Conservation (phyloP, 176 grass and related monocot genomes). For the Oryza meridionalis region DNA sequence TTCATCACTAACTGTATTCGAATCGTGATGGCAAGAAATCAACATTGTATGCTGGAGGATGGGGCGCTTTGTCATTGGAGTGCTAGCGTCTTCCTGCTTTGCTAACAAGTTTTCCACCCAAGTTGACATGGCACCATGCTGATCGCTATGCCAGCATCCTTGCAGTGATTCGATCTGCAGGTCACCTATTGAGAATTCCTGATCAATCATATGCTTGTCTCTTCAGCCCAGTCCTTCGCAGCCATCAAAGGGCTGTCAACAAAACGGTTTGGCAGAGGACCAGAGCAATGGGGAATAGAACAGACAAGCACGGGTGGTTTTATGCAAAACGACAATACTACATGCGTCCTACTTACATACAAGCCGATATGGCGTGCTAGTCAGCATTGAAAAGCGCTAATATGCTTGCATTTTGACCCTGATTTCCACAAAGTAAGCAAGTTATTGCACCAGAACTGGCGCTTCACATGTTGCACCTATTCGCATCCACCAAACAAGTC, state of each 20-base stretch:
- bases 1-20: too few relatives aligned
- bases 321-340: background rate
- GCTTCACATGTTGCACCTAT: too few relatives aligned
- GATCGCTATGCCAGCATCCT: too few relatives aligned
- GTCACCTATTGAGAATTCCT: too few relatives aligned
- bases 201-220: too few relatives aligned
- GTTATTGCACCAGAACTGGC: background rate
- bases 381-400: background rate
- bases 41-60: too few relatives aligned
- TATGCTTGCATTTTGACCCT: background rate
- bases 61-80: background rate
- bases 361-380: background rate
- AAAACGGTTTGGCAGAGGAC: background rate
- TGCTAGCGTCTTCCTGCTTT: background rate
- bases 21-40: too few relatives aligned
- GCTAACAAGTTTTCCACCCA: background rate
- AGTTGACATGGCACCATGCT: background rate
- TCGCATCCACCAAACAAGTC: background rate
- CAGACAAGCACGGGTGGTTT: background rate
- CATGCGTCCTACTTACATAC: background rate
- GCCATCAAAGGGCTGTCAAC: too few relatives aligned
- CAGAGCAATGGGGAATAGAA: background rate
- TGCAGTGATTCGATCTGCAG: too few relatives aligned
- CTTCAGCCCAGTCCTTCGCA: too few relatives aligned
- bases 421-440: background rate